These are phyloP conservation scores for Pythium apleroticum DNA, from an alignment of 352 stramenopile genomes.

Conservation along the genomic window DNA sequence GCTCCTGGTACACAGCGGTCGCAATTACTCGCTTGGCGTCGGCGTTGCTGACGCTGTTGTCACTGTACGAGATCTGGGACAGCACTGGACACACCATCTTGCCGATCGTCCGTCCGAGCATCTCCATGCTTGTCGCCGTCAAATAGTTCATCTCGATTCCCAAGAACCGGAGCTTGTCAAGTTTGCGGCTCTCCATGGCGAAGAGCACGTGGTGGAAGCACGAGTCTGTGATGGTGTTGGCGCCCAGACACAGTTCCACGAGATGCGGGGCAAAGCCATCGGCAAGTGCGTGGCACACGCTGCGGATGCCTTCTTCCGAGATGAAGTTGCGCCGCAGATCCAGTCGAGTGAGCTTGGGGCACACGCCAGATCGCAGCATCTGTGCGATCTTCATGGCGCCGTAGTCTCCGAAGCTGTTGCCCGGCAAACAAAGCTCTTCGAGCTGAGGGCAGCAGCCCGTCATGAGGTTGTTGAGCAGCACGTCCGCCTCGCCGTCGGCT, in stretches of 20 bases:
- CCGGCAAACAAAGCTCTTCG: constrained; percentile 75
- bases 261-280: constrained; percentile 68
- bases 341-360: constrained; percentile 71
- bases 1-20: constrained; percentile 74
- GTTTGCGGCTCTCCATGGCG: constrained; percentile 73
- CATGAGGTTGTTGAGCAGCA: constrained; percentile 82
- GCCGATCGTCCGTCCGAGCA: constrained; percentile 78
- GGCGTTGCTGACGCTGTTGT: constrained; percentile 78
- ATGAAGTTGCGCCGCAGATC: constrained; percentile 88
- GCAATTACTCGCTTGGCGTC: constrained; percentile 76
- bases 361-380: constrained; percentile 79
- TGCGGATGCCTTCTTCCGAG: constrained; percentile 71
- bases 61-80: constrained; percentile 86
- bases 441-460: constrained; percentile 72
- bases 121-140: constrained; percentile 80
- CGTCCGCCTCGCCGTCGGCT: constrained; percentile 77
- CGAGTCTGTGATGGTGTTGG: constrained; percentile 83
- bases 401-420: constrained; percentile 87
- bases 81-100: constrained; percentile 78
- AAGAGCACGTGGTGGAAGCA: constrained; percentile 83
- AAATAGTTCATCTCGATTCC: constrained; percentile 89
- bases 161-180: constrained; percentile 65
- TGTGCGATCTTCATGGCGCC: constrained; percentile 78
- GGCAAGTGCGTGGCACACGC: constrained; percentile 67
- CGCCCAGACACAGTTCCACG: constrained; percentile 74